Evolutionary conservation across 2,329 filamentous ascomycete genomes (phyloP), one percentile per base, ranked within the genome.

Genomic region (Trichophyton mentagrophytes): DNA sequence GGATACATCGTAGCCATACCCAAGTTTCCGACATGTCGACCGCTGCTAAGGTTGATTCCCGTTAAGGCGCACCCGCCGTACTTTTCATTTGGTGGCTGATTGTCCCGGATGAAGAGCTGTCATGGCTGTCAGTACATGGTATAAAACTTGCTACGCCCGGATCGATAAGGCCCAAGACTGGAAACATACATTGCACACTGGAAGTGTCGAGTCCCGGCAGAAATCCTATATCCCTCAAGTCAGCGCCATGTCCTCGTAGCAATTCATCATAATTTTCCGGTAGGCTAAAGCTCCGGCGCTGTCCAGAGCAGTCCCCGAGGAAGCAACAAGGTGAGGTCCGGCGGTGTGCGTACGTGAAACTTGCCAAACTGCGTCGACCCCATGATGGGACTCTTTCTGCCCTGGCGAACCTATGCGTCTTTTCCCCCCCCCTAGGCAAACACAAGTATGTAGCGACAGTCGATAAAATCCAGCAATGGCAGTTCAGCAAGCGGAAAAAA

Each of bases 171-270:
- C 17, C 8, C 42, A 8, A n/a, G 57, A 42, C 47, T 30, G 30
- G 17, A 51, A 49, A 82, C 86, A 69, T 81, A 91, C 88, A 81
- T 92, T 92, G 80, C 88, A 93, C 68, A 92, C 79, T 60, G 89
- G 88, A 68, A 92, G 79, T 61, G 88, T 91, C 68, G 88, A 88
- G 77, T 91, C 88, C 72, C 83, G 86, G 80, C 89, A 93, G 73
- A 93, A 91, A 71, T 87, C 78, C 88, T 92, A 66, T 67, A 51
- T 36, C 2, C 30, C 20, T n/a, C 38, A 27, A 42, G 42, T 61
- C 55, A 60, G 51, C 55, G 55, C 33, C 33, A 53, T 49, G 60
- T 57, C 55, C 55, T 8, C 13, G 20, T 1, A 58, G 13, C 40
- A 58, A 44, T 44, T 58, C 57, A 46, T 42, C 20, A 40, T 51